These are phyloP conservation scores for Globisporangium paroecandrum DNA, from an alignment of 352 stramenopile species.

Conservation along the genomic window DNA sequence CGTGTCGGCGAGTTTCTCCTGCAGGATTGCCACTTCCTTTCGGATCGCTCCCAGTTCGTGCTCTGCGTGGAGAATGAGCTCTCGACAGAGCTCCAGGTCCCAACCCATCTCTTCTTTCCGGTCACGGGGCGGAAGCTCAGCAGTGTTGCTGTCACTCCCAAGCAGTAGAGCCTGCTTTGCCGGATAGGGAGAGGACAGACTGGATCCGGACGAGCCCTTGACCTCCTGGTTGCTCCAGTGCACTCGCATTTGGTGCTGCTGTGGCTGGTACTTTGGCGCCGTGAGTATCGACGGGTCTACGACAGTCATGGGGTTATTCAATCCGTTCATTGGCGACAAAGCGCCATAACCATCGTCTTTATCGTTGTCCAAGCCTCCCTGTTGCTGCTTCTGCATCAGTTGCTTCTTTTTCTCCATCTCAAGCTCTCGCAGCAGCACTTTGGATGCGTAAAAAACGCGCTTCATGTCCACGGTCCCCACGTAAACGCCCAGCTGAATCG, in stretches of 20 bases:
- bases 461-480: conserved; percentile 56
- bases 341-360: not conserved
- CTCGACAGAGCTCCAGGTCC: conserved; percentile 46
- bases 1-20: conserved; percentile 35
- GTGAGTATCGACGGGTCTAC: conserved; percentile 9
- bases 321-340: not conserved
- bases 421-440: conserved; percentile 44
- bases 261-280: conserved; percentile 16
- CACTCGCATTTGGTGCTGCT: conserved; percentile 18
- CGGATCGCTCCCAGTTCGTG: conserved; percentile 56
- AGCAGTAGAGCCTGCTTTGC: not conserved
- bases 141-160: not conserved
- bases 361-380: not conserved
- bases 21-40: conserved; percentile 48
- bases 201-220: not conserved
- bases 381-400: not conserved
- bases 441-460: conserved; percentile 49
- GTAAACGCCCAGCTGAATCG: conserved; percentile 33
- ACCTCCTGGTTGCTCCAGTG: conserved; percentile 46
- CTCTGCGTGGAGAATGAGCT: conserved; percentile 65
- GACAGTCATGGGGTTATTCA: not conserved
- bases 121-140: not conserved
- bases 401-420: conserved; percentile 19
- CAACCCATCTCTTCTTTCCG: conserved; percentile 31
- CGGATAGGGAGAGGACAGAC: not conserved